Percentiles rank a stretch among this genome's conserved stretches.
Evolutionary conservation across 73 alveolate species (phyloP).

Genomic region (Paramecium tetraurelia): DNA sequence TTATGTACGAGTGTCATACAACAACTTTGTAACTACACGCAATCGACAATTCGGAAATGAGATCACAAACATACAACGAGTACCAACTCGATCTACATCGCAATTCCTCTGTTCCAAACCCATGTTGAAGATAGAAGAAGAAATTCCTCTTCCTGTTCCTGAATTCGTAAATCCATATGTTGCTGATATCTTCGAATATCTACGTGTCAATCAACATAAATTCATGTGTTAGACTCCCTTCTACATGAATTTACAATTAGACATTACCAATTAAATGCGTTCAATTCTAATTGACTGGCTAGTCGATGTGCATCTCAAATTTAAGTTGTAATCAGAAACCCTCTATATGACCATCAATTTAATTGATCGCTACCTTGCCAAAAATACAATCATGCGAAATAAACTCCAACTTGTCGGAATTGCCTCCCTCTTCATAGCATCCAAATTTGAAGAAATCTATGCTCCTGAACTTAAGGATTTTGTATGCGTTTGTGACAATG

Average conservation of each 20-base stretch:
- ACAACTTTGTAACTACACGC: neutral
- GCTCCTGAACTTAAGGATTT: conserved; percentile 89
- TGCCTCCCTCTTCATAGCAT: conserved; percentile 56
- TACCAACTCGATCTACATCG: conserved; percentile 3
- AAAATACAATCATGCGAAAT: conserved; percentile 58
- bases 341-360: conserved; percentile 73
- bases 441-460: conserved; percentile 70
- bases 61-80: neutral
- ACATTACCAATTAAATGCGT: conserved; percentile 80
- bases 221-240: conserved; percentile 6
- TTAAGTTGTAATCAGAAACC: conserved; percentile 79
- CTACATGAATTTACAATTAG: conserved; percentile 54
- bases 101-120: neutral
- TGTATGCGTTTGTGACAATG: conserved; percentile 94
- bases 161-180: conserved; percentile 25
- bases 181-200: conserved; percentile 7
- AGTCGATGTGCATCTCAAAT: conserved; percentile 82
- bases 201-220: neutral
- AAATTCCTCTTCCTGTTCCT: neutral
- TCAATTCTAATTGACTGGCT: conserved; percentile 80
- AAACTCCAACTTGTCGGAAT: conserved; percentile 57
- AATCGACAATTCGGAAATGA: conserved; percentile 11
- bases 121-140: neutral
- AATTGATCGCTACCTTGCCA: conserved; percentile 78
- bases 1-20: neutral